Evolutionary conservation across 1,284 basidiomycete species (phyloP).

Genomic region (Cystobasidium sp.): DNA sequence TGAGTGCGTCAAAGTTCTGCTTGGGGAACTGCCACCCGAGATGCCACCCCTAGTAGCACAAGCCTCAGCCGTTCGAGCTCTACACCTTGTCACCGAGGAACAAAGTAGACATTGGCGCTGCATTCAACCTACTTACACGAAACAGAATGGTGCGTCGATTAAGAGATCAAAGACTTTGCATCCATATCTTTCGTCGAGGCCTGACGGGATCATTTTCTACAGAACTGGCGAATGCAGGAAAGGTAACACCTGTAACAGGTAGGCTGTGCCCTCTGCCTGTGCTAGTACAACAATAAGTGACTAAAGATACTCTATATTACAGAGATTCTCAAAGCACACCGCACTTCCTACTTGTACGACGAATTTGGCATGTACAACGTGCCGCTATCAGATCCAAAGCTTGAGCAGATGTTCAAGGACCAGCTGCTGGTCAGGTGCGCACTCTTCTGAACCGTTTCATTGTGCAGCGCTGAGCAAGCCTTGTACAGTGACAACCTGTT

Average conservation of each 20-base stretch:
- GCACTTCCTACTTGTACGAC: constrained; percentile 74
- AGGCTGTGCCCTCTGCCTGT: constrained; percentile 1
- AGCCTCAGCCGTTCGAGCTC: constrained; percentile 79
- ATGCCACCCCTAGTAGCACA: constrained; percentile 72
- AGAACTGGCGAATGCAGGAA: constrained; percentile 49
- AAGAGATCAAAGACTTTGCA: not conserved
- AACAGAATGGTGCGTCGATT: constrained; percentile 32
- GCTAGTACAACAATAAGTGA: not conserved
- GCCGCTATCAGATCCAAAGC: constrained; percentile 69
- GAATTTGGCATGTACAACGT: constrained; percentile 76
- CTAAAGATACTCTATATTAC: constrained; percentile 53
- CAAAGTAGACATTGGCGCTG: constrained; percentile 91
- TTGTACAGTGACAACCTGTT: constrained; percentile 67
- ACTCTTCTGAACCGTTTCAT: constrained; percentile 3
- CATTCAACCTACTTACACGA: constrained; percentile 66
- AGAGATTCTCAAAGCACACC: constrained; percentile 80
- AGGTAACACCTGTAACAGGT: constrained; percentile 49
- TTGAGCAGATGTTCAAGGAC: constrained; percentile 71
- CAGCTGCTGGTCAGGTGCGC: constrained; percentile 85
- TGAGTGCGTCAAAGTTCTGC: constrained; percentile 79
- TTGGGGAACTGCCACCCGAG: constrained; percentile 81
- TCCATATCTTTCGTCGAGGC: not conserved
- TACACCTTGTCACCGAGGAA: constrained; percentile 80
- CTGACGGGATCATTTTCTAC: not conserved
- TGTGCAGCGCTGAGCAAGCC: not conserved